Percentiles rank a stretch among this genome's conserved stretches.
Evolutionary conservation across 148 eudicot genomes (phyloP).

Genomic region (Euryodendron excelsum): DNA sequence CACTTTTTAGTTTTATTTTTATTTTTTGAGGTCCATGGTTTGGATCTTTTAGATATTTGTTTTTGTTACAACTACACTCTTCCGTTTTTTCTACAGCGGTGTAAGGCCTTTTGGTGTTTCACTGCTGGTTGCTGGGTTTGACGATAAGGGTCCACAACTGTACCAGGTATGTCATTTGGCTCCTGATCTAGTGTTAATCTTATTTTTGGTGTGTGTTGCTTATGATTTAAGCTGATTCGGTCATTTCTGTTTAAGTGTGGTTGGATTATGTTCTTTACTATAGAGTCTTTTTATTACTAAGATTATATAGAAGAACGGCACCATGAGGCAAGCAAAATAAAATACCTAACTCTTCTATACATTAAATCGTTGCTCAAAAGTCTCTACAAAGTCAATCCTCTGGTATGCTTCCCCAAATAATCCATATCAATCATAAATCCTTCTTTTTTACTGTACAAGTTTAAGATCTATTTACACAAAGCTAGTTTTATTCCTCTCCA

Average conservation of each 20-base stretch:
- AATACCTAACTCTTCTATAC: no score
- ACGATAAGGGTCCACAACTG: conserved; percentile 98
- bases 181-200: not conserved
- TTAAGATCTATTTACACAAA: not conserved
- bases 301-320: no score
- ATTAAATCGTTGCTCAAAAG: no score
- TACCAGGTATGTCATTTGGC: conserved; percentile 17
- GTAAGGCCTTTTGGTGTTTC: conserved; percentile 98
- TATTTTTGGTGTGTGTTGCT: not conserved
- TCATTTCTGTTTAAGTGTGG: not conserved
- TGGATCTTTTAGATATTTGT: not conserved
- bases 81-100: conserved; percentile 47
- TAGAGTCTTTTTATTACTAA: no score
- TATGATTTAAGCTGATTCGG: not conserved
- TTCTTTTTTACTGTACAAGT: no score
- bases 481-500: not conserved
- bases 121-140: conserved; percentile 93
- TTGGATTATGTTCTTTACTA: not conserved
- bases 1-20: no score
- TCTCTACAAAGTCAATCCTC: no score
- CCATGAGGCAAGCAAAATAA: no score
- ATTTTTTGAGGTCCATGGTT: no score
- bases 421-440: no score
- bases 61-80: not conserved
- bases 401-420: no score